phyloP scores from a whole-genome alignment of 2,329 filamentous ascomycete species.

The Epichloe gansuensis region DNA sequence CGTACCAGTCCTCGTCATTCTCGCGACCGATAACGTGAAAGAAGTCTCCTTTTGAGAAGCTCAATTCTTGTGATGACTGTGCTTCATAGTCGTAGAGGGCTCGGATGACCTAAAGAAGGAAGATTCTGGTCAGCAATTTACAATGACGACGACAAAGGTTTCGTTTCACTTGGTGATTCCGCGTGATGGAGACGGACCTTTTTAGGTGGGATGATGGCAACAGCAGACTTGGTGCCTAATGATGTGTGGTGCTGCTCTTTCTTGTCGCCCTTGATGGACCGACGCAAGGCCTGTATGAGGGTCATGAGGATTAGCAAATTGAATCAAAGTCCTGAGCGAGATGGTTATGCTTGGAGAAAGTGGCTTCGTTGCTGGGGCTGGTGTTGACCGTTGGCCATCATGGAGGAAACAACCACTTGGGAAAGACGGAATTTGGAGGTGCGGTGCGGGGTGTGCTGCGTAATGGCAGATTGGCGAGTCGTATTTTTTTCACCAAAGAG shows the following conservation, averaged over 20 bases:
- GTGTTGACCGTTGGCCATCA: slow-evolving; percentile 1
- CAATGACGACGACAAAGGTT: neutral
- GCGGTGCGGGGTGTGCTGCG: neutral
- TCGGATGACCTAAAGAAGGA: slow-evolving; percentile 65
- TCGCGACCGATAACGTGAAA: slow-evolving; percentile 96
- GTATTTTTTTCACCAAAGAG: neutral
- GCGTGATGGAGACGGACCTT: slow-evolving; percentile 48
- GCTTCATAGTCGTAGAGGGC: slow-evolving; percentile 89
- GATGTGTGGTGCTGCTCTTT: slow-evolving; percentile 56
- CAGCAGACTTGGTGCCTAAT: slow-evolving; percentile 71
- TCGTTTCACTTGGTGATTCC: no score
- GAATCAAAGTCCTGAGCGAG: neutral
- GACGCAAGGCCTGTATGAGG: slow-evolving; percentile 56
- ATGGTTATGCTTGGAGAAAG: neutral
- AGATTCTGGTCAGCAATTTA: neutral
- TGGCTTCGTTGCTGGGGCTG: neutral
- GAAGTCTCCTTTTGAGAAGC: slow-evolving; percentile 91
- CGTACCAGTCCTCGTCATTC: slow-evolving; percentile 93
- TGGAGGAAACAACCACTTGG: neutral
- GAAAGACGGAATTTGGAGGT: neutral
- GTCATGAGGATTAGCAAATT: slow-evolving; percentile 29
- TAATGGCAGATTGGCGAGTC: neutral
- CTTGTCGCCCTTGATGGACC: slow-evolving; percentile 86
- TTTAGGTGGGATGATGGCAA: slow-evolving; percentile 83
- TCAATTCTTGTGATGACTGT: slow-evolving; percentile 62